phyloP scores from a whole-genome alignment of 169 alveolate genomes.

The Eimeria brunetti region DNA sequence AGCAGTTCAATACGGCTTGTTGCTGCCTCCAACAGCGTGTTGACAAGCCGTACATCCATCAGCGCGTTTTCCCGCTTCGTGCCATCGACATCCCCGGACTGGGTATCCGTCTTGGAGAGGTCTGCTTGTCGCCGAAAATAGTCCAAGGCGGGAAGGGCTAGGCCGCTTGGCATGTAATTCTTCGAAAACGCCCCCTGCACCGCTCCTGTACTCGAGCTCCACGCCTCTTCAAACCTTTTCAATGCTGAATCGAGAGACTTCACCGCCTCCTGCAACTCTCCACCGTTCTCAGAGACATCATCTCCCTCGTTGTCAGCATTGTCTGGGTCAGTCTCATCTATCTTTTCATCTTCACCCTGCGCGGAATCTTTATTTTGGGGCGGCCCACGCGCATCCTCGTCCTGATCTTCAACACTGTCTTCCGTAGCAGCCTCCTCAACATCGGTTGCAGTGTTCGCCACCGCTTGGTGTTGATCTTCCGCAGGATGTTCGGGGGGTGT shows the following conservation, averaged over 20 bases:
- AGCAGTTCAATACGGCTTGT: constrained; percentile 15
- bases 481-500: not conserved
- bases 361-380: not conserved
- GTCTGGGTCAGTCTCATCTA: not conserved
- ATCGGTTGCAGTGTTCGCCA: too few relatives aligned
- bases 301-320: not conserved
- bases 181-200: not conserved
- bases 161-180: not conserved
- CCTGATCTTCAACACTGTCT: not conserved
- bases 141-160: not conserved
- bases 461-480: too few relatives aligned
- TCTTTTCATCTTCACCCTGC: not conserved
- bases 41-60: not conserved
- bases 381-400: too few relatives aligned
- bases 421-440: not conserved
- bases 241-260: not conserved
- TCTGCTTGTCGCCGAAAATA: not conserved
- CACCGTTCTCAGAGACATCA: not conserved
- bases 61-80: not conserved
- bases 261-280: not conserved
- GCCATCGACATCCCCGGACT: too few relatives aligned
- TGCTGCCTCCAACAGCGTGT: not conserved
- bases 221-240: not conserved
- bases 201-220: not conserved
- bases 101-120: not conserved